These are phyloP conservation scores for Annulohypoxylon maeteangense DNA, from an alignment of 495 filamentous ascomycete species.

Conservation along the genomic window DNA sequence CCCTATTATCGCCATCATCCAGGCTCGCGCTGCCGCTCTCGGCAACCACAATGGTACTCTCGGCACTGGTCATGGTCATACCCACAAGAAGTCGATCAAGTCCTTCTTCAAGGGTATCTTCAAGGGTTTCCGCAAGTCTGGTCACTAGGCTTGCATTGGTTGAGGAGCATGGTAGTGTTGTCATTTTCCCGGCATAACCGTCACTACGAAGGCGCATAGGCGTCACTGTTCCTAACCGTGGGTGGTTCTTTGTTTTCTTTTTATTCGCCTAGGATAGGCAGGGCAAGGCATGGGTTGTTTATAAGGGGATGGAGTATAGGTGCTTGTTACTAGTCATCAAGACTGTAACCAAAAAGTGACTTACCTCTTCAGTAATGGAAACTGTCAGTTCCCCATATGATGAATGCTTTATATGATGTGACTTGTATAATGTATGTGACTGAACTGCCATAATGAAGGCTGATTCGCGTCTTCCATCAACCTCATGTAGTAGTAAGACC, in stretches of 20 bases:
- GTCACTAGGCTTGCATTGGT: background rate
- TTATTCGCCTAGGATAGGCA: too few relatives aligned
- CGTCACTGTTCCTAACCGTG: background rate
- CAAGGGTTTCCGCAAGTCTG: background rate
- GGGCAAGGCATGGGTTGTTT: too few relatives aligned
- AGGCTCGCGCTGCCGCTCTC: background rate
- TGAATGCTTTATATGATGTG: too few relatives aligned
- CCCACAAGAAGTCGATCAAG: conserved; percentile 3
- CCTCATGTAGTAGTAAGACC: too few relatives aligned
- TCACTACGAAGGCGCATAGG: background rate
- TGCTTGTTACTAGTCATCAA: too few relatives aligned
- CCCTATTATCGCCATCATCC: conserved; percentile 12
- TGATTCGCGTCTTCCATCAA: too few relatives aligned
- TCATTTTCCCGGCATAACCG: background rate
- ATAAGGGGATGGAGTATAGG: too few relatives aligned
- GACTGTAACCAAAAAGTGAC: too few relatives aligned
- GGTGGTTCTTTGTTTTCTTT: background rate
- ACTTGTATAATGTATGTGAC: too few relatives aligned
- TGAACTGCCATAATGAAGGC: too few relatives aligned
- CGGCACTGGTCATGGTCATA: background rate
- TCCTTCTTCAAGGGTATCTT: conserved; percentile 1
- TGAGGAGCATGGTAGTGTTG: background rate
- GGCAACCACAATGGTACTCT: background rate
- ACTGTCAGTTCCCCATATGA: too few relatives aligned
- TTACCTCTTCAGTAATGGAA: too few relatives aligned